Percentiles rank a stretch among this genome's conserved stretches.
These are phyloP conservation scores for Galium porrigens DNA, from an alignment of 305 asterid species.

Conservation along the genomic window DNA sequence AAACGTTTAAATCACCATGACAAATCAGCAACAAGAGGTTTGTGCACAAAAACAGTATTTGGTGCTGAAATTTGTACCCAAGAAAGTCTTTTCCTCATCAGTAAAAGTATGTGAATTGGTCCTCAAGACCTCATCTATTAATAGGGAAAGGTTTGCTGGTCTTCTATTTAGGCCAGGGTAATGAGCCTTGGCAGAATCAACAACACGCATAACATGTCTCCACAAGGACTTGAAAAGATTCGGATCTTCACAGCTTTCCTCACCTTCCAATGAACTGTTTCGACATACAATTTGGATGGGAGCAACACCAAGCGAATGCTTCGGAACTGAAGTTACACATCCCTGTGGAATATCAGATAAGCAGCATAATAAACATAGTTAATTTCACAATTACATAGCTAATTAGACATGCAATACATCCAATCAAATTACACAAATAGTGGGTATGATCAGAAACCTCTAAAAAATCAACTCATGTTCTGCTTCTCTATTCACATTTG, in stretches of 20 bases:
- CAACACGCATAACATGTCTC: slow-evolving; percentile 35
- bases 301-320: slow-evolving; percentile 40
- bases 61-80: slow-evolving; percentile 35
- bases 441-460: not conserved
- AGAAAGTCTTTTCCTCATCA: slow-evolving; percentile 51
- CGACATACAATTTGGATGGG: slow-evolving; percentile 54
- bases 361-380: slow-evolving; percentile 15
- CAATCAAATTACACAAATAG: not conserved
- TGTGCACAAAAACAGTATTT: not conserved
- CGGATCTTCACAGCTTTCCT: slow-evolving; percentile 21
- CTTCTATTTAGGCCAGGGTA: slow-evolving; percentile 44
- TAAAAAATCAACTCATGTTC: not conserved
- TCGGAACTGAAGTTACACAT: slow-evolving; percentile 45
- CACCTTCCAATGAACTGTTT: slow-evolving; percentile 25
- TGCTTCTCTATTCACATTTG: not conserved
- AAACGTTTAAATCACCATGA: slow-evolving; percentile 4
- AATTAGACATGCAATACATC: not conserved
- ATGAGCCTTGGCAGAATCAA: slow-evolving; percentile 36
- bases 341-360: slow-evolving; percentile 39
- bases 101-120: slow-evolving; percentile 48
- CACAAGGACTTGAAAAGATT: slow-evolving; percentile 41
- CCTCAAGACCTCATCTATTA: slow-evolving; percentile 59
- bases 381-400: not conserved
- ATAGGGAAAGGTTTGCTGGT: slow-evolving; percentile 49
- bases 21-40: slow-evolving; percentile 5